Evolutionary conservation across 2,329 filamentous ascomycete species (phyloP).

Genomic region (Phyllachora maydis): DNA sequence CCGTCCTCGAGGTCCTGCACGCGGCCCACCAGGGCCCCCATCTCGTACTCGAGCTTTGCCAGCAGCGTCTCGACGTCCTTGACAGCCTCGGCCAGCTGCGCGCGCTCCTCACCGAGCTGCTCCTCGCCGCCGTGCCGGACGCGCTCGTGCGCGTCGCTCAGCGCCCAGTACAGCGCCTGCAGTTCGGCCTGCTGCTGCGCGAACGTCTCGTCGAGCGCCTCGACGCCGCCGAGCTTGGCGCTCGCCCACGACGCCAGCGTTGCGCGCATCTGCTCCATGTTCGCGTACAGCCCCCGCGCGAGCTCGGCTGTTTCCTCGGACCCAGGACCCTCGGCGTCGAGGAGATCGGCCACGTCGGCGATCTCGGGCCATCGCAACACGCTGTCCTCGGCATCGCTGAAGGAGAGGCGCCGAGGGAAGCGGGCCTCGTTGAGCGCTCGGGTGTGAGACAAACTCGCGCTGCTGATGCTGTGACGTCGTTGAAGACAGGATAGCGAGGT

Average conservation of each 20-base stretch:
- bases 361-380: constrained; percentile 45
- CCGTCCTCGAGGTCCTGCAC: constrained; percentile 77
- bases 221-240: constrained; percentile 31
- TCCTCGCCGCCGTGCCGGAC: constrained; percentile 48
- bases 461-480: constrained; percentile 38
- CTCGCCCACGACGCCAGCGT: constrained; percentile 40
- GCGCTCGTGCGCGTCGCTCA: constrained; percentile 47
- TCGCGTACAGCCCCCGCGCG: constrained; percentile 30
- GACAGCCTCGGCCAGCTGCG: constrained; percentile 46
- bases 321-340: no score
- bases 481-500: constrained; percentile 27
- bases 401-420: constrained; percentile 55
- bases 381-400: constrained; percentile 57
- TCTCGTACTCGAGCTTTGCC: constrained; percentile 82
- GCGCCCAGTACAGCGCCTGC: constrained; percentile 45
- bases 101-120: constrained; percentile 47
- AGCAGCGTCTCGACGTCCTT: constrained; percentile 64
- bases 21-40: constrained; percentile 57
- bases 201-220: constrained; percentile 38
- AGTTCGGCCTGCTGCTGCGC: constrained; percentile 44
- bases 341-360: constrained; percentile 15
- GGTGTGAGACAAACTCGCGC: constrained; percentile 10
- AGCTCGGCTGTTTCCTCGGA: no score
- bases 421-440: constrained; percentile 29
- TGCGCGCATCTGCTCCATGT: constrained; percentile 27